Percentiles rank a stretch among this genome's conserved stretches.
These are phyloP conservation scores for Crithidia sp. DNA, from an alignment of 208 protist genomes.

Conservation along the genomic window DNA sequence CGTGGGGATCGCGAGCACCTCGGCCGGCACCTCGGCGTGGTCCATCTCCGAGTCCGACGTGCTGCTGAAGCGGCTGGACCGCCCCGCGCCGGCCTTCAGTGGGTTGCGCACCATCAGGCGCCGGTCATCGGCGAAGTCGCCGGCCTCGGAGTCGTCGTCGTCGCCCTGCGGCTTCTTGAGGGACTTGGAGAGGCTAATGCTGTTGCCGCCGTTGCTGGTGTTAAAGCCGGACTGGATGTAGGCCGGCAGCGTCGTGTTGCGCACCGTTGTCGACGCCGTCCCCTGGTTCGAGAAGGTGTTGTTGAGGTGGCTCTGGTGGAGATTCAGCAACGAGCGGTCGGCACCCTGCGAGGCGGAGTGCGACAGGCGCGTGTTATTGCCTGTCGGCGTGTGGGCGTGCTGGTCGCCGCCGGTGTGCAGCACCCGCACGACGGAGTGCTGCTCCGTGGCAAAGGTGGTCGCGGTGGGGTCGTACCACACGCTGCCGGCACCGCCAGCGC, in stretches of 20 bases:
- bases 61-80: constrained; percentile 21
- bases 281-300: constrained; percentile 12
- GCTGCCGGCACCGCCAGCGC: not conserved
- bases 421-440: constrained; percentile 20
- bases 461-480: constrained; percentile 31
- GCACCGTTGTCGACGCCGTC: constrained; percentile 19
- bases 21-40: constrained; percentile 6
- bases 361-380: not conserved
- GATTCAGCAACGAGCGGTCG: constrained; percentile 19
- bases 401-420: constrained; percentile 18
- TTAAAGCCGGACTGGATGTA: constrained; percentile 29
- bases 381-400: not conserved
- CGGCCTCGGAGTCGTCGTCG: constrained; percentile 22
- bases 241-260: constrained; percentile 18
- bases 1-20: constrained; percentile 10
- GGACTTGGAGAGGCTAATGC: constrained; percentile 19
- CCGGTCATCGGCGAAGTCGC: constrained; percentile 26
- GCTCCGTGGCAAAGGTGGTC: constrained; percentile 4
- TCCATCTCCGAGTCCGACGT: constrained; percentile 27
- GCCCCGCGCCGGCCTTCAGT: constrained; percentile 16
- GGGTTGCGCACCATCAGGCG: constrained; percentile 37
- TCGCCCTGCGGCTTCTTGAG: constrained; percentile 16
- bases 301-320: constrained; percentile 17
- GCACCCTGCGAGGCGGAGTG: constrained; percentile 11
- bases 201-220: constrained; percentile 20